Conservation (phyloP, 2,329 filamentous ascomycete genomes). For the Pseudopyricularia cyperi region DNA sequence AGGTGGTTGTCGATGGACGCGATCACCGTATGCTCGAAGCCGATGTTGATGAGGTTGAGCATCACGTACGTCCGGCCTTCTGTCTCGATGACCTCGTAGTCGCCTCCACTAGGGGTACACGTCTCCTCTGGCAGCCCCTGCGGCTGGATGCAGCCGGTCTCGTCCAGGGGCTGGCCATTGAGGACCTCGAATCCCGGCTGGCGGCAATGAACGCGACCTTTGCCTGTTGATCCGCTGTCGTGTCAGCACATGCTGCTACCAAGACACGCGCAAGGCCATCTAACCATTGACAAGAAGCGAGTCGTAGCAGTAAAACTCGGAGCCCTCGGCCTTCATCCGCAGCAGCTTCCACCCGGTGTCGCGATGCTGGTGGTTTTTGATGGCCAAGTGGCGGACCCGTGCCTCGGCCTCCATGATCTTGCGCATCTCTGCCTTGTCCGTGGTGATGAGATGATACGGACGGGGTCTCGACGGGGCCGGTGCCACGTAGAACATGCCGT, state of each 20-base stretch:
- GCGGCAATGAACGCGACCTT: slow-evolving; percentile 11
- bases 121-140: background rate
- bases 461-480: slow-evolving; percentile 6
- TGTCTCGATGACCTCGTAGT: slow-evolving; percentile 6
- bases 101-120: background rate
- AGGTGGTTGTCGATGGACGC: slow-evolving; percentile 11
- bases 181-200: slow-evolving; percentile 5
- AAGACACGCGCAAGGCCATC: background rate
- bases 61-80: slow-evolving; percentile 8
- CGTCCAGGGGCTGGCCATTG: slow-evolving; percentile 6
- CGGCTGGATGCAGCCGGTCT: slow-evolving; percentile 6
- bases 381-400: slow-evolving; percentile 5
- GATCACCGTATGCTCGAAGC: slow-evolving; percentile 8
- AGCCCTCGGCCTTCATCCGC: slow-evolving; percentile 7
- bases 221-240: slow-evolving; percentile 5
- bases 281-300: slow-evolving; percentile 12
- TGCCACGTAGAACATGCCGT: slow-evolving; percentile 8
- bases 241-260: background rate
- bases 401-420: slow-evolving; percentile 8
- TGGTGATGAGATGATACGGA: slow-evolving; percentile 7
- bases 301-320: slow-evolving; percentile 11
- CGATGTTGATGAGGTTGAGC: slow-evolving; percentile 9
- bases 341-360: slow-evolving; percentile 9
- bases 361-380: slow-evolving; percentile 9
- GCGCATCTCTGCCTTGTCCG: slow-evolving; percentile 3